Base-by-base conservation (phyloP, 768 basidiomycete genomes). In the Rhizopogon roseolus region DNA sequence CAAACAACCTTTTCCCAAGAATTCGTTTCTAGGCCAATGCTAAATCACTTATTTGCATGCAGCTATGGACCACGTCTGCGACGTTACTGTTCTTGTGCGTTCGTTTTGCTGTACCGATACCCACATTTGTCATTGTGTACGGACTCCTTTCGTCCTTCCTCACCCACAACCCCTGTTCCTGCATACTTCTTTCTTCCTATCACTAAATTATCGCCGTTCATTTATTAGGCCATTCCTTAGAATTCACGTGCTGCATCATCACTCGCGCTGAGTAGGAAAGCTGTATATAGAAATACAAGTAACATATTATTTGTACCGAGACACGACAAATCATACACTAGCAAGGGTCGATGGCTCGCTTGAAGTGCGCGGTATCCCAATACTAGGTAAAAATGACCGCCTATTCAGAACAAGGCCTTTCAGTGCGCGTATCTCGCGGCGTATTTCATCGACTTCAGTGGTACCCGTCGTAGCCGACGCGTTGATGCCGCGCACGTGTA, bases 381-480 rank as follows among this genome's bases (percentile, higher is more conserved):
- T 14, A 3, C 25, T 38, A 4, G 42, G 56, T 9, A 60, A 44
- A 50, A 62, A 64, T 13, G 73, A 76, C 58, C 62, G 82, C 83
- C 90, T 73, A 64, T 88, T 92, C 41, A 92, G 71, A 44, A 88
- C 87, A 19, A 91, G 76, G 8, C 89, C 88, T 62, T 91, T 92
- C 61, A 92, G 68, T 11, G 86, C 84, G 53, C 86, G 75, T 42
- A 92, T 86, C 63, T 92, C 90, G 55, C 82, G 76, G 54, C 80
- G 78, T 11, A 90, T 64, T 52, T 90, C 88, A 59, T 90, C 89
- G 64, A 84, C 85, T 42, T 81, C 74, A 2, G 77, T 29, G 48
- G 56, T 58, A 52, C 57, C 57, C 13, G 58, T 40, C n/a, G 66
- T 50, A 4, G 59, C 16, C 7, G 38, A 49, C 2, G 62, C 69